Conservation (phyloP, 2,329 filamentous ascomycete genomes). For the Metarhizium anisopliae region DNA sequence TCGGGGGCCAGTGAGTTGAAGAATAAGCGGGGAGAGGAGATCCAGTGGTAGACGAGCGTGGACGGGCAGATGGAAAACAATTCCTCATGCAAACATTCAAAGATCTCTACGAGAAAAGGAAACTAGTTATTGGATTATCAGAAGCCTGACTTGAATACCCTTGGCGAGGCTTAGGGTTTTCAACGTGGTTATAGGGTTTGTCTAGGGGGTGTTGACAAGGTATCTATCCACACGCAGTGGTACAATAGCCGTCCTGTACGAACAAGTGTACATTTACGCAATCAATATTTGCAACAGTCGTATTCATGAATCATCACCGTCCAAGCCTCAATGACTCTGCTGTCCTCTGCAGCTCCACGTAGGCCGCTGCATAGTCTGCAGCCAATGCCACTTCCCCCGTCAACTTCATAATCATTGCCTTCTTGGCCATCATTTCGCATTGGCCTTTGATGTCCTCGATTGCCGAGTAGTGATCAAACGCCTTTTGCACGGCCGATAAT, state of each 20-base stretch:
- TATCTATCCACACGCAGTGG: neutral
- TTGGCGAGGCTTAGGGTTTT: neutral
- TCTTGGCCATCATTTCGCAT: slow-evolving; percentile 75
- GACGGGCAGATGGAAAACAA: neutral
- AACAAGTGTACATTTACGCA: neutral
- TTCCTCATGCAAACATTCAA: neutral
- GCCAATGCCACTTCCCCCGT: slow-evolving; percentile 55
- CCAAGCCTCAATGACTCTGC: slow-evolving; percentile 21
- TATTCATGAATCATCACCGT: neutral
- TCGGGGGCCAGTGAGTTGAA: slow-evolving; percentile 20
- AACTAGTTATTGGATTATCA: neutral
- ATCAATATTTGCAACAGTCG: neutral
- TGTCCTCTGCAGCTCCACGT: slow-evolving; percentile 45
- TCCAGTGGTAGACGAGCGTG: slow-evolving; percentile 23
- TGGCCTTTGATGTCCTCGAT: slow-evolving; percentile 59
- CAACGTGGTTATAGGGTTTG: neutral
- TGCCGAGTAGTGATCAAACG: slow-evolving; percentile 54
- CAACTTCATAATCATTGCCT: slow-evolving; percentile 65
- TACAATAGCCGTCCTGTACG: neutral
- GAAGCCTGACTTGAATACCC: neutral
- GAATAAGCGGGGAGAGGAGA: slow-evolving; percentile 27
- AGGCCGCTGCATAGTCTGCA: slow-evolving; percentile 58
- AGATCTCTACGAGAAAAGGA: neutral
- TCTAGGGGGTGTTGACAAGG: neutral
- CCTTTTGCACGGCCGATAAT: slow-evolving; percentile 50